These are phyloP conservation scores for Neurospora cerealis DNA, from an alignment of 495 filamentous ascomycete genomes.

Conservation along the genomic window DNA sequence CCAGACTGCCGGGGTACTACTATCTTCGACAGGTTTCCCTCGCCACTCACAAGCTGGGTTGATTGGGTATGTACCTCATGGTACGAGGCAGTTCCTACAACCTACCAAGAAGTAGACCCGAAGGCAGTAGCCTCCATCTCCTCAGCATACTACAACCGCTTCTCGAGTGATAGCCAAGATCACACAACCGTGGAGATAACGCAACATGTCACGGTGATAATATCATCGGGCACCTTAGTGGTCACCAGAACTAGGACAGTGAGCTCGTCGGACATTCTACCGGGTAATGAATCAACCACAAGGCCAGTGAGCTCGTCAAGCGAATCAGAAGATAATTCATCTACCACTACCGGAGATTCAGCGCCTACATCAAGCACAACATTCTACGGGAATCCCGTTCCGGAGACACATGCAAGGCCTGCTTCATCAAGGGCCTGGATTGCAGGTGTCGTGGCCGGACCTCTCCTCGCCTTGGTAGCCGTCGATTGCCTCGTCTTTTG, in stretches of 20 bases:
- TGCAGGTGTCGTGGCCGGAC: background rate
- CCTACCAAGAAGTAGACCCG: background rate
- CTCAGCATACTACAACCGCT: no score
- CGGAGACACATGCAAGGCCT: background rate
- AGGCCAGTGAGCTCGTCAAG: background rate
- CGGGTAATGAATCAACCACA: background rate
- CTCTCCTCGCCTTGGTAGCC: background rate
- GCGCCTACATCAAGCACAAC: background rate
- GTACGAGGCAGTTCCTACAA: background rate
- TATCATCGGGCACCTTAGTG: background rate
- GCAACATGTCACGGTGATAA: background rate
- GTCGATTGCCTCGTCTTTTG: background rate
- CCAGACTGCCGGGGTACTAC: background rate
- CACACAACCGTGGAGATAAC: background rate
- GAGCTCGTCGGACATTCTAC: background rate
- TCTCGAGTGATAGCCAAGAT: no score
- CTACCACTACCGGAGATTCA: background rate
- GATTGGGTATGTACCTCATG: background rate
- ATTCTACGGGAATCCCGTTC: background rate
- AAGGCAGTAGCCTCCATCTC: no score
- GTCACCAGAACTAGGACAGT: background rate
- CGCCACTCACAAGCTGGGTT: background rate
- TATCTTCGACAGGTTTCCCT: background rate
- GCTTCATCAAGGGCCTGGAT: background rate
- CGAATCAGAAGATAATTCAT: background rate